Evolutionary conservation across 1,139 yeast genomes (phyloP), one percentile per base, ranked within the genome.

Genomic region (Pichia sp.): DNA sequence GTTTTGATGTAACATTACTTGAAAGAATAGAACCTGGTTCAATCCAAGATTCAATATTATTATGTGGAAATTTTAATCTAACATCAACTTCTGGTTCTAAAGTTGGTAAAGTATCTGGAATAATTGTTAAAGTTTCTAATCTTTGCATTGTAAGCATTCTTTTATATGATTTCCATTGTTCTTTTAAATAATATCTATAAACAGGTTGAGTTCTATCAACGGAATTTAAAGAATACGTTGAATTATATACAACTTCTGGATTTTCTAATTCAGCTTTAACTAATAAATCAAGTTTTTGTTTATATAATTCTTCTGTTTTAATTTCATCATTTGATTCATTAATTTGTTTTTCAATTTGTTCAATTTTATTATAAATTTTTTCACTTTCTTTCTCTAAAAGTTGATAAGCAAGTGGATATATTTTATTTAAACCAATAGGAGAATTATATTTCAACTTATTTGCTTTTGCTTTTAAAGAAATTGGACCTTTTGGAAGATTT

Each of bases 101-200:
- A 0, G 97, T 88, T 29, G 97, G 94, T 63, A 92, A 65, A 2
- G 97, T 89, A 64, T 92, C 98, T 32, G 98, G 98, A 55, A 94
- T 86, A 45, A 88, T 88, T 46, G 78, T 78, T 56, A 89, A 70
- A 52, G 86, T 83, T 68, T 92, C 98, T 52, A 94, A 68, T 70
- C 97, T 81, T 70, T 92, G 97, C 87, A 87, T 85, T 48, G 81
- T 71, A 48, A 86, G 63, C 80, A 85, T 81, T 66, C 79, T 76
- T 44, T 78, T 83, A 56, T 82, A 73, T 8, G 72, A 66, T 63
- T 78, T 76, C 97, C 97, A 92, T 57, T 83, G 76, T 53, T 83
- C 69, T 59, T 78, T 71, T 49, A 86, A 78, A 54, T 79, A 71
- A 44, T 79, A 71, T 65, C 96, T 78, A 68, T 83, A 90, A 25